These are phyloP conservation scores for Elasticomyces elasticus DNA, from an alignment of 495 filamentous ascomycete species.

Conservation along the genomic window DNA sequence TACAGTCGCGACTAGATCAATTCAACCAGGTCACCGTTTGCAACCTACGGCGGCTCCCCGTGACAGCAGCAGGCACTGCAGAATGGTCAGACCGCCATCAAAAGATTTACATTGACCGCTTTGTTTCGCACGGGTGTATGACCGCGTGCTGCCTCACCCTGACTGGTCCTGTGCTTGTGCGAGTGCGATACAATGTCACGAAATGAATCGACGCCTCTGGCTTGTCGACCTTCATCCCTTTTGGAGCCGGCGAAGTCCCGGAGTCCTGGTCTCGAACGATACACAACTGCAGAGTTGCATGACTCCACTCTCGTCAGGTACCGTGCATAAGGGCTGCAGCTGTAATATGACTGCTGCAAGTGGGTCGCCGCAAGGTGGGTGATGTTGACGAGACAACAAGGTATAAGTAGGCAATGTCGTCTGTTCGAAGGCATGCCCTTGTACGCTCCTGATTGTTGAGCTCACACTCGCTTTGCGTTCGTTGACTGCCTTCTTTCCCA, in stretches of 20 bases:
- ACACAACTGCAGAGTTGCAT: neutral
- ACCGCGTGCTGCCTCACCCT: neutral
- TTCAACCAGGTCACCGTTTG: conserved; percentile 7
- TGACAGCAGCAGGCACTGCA: neutral
- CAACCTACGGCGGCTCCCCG: neutral
- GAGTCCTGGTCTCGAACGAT: neutral
- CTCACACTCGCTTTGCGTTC: conserved; percentile 1
- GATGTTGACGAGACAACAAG: neutral
- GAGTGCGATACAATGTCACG: neutral
- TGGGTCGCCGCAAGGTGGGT: conserved; percentile 2
- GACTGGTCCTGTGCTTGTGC: neutral
- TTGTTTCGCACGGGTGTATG: neutral
- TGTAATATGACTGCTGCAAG: neutral
- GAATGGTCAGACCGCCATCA: neutral
- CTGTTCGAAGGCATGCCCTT: neutral
- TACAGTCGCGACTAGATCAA: neutral
- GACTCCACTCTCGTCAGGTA: conserved; percentile 9
- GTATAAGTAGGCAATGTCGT: neutral
- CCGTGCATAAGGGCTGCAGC: conserved; percentile 5
- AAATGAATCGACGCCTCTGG: neutral
- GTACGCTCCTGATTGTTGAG: conserved; percentile 13
- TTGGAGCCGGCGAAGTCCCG: neutral
- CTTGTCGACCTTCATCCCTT: neutral
- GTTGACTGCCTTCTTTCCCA: neutral
- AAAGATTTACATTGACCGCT: neutral